These are phyloP conservation scores for Colletotrichum orchidophilum DNA, from an alignment of 2,329 filamentous ascomycete species.

Conservation along the genomic window DNA sequence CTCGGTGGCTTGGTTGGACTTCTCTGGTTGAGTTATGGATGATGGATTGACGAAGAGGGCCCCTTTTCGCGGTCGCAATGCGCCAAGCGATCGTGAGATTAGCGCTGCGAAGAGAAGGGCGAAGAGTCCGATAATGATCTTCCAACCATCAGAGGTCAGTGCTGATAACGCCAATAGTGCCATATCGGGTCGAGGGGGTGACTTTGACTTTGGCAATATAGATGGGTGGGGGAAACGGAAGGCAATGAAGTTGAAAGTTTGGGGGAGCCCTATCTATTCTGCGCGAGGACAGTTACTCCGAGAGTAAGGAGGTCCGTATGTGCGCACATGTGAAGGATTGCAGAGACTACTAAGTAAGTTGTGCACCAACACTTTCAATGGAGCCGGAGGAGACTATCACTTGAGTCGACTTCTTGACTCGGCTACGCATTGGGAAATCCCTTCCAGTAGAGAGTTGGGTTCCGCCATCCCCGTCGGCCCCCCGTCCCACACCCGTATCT, in stretches of 20 bases:
- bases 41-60: neutral
- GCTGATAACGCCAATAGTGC: neutral
- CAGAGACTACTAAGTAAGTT: neutral
- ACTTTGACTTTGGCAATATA: neutral
- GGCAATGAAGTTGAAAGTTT: neutral
- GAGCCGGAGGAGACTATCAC: constrained; percentile 1
- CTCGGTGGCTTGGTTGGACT: neutral
- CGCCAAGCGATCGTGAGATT: neutral
- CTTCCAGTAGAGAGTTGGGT: neutral
- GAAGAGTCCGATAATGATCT: constrained; percentile 14
- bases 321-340: neutral
- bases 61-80: neutral
- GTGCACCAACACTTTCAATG: neutral
- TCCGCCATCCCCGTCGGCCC: neutral
- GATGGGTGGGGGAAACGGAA: neutral
- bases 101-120: constrained; percentile 1
- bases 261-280: neutral
- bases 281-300: too few species aligned
- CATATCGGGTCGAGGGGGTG: neutral
- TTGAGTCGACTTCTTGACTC: neutral
- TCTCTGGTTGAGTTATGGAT: neutral
- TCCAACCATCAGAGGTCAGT: constrained; percentile 9
- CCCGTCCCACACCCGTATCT: constrained; percentile 1
- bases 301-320: too few species aligned
- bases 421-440: neutral